Evolutionary conservation across 768 basidiomycete species (phyloP).

Genomic region (Boletus bicolor): DNA sequence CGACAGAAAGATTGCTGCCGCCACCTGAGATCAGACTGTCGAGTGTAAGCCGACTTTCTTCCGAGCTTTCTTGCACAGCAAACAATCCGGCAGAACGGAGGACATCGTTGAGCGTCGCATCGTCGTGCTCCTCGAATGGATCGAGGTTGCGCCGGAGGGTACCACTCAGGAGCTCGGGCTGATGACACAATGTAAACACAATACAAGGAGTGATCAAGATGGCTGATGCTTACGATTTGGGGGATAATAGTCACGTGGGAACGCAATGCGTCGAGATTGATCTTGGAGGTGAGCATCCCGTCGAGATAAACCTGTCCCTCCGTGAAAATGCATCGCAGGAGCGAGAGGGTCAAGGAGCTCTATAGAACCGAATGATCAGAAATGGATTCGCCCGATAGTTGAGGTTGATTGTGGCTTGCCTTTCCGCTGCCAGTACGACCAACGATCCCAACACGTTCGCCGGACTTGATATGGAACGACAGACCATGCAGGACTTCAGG

Average conservation of each 20-base stretch:
- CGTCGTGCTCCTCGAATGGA: slow-evolving; percentile 55
- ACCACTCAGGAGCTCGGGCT: slow-evolving; percentile 39
- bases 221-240: neutral
- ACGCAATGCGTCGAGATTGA: slow-evolving; percentile 1
- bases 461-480: slow-evolving; percentile 1
- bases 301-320: neutral
- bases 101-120: slow-evolving; percentile 47
- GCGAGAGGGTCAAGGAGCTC: slow-evolving; percentile 3
- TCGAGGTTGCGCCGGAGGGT: slow-evolving; percentile 59
- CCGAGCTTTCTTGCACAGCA: slow-evolving; percentile 36
- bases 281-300: neutral
- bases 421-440: slow-evolving; percentile 4
- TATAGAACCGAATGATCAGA: neutral
- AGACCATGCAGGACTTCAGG: neutral
- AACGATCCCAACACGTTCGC: neutral
- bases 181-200: neutral
- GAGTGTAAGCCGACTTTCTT: slow-evolving; percentile 39
- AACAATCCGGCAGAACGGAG: slow-evolving; percentile 47
- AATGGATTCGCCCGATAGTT: no score
- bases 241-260: slow-evolving; percentile 1
- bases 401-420: neutral
- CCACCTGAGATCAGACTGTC: slow-evolving; percentile 45
- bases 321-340: slow-evolving; percentile 2
- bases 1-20: slow-evolving; percentile 50
- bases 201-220: neutral